Conservation (phyloP, 331 rosid species). For the Acacia concinna region DNA sequence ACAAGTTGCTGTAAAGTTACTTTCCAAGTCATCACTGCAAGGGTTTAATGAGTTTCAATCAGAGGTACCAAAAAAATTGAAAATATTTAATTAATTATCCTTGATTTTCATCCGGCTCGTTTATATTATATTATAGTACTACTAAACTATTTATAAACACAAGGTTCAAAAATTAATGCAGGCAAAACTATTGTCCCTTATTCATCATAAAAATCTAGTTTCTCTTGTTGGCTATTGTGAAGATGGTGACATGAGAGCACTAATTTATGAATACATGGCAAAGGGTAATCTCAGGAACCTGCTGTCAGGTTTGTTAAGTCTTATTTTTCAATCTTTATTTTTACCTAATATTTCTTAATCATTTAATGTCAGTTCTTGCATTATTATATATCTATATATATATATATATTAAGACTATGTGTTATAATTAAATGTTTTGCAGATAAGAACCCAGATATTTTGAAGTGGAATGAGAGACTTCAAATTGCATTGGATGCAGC, state of each 20-base stretch:
- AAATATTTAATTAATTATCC: neutral
- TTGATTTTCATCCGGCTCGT: neutral
- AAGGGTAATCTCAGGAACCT: conserved; percentile 35
- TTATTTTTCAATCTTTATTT: neutral
- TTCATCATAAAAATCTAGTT: conserved; percentile 31
- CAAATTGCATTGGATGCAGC: conserved; percentile 18
- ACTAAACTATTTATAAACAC: neutral
- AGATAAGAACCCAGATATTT: neutral
- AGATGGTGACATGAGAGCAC: conserved; percentile 4
- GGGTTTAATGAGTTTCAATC: conserved; percentile 40
- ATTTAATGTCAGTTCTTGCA: neutral
- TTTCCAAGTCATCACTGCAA: conserved; percentile 33
- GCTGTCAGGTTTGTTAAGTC: conserved; percentile 30
- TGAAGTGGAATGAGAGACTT: conserved; percentile 21
- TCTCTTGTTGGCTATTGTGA: conserved; percentile 33
- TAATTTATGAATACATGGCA: conserved; percentile 38
- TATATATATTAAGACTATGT: neutral
- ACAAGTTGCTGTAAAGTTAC: neutral
- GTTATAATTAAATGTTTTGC: neutral
- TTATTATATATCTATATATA: too few species aligned
- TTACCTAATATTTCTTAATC: neutral
- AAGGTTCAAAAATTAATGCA: neutral
- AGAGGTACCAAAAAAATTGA: conserved; percentile 42
- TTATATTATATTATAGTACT: neutral
- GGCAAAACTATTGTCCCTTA: conserved; percentile 28